These are phyloP conservation scores for Kazachstania psychrophila DNA, from an alignment of 805 yeast species.

Conservation along the genomic window DNA sequence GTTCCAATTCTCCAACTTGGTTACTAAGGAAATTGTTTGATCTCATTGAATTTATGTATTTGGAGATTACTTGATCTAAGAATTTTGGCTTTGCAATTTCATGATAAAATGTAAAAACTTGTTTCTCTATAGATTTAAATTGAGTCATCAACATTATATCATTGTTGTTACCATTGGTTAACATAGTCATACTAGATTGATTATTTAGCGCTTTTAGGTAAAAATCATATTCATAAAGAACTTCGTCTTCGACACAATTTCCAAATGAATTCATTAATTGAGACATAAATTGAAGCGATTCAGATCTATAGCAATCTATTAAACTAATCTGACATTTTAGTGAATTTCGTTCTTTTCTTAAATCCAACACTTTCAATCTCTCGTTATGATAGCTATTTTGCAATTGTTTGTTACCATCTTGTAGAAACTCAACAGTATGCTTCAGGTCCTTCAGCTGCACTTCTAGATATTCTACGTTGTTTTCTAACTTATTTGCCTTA, in stretches of 20 bases:
- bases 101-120: conserved; percentile 10
- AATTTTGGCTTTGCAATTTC: conserved; percentile 16
- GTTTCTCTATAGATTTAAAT: conserved; percentile 3
- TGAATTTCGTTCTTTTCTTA: conserved; percentile 12
- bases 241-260: conserved; percentile 13
- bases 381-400: conserved; percentile 19
- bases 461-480: neutral
- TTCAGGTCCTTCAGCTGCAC: neutral
- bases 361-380: conserved; percentile 20
- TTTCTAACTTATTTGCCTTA: neutral
- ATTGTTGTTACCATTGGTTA: neutral
- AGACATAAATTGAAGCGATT: conserved; percentile 24
- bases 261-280: conserved; percentile 22
- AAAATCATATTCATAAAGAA: conserved; percentile 13
- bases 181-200: neutral
- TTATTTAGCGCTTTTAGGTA: conserved; percentile 12
- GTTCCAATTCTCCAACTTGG: neutral
- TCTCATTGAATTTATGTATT: conserved; percentile 8
- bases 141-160: neutral
- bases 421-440: neutral
- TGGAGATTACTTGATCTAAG: conserved; percentile 18
- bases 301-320: conserved; percentile 15
- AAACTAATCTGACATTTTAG: conserved; percentile 12
- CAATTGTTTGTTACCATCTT: conserved; percentile 8
- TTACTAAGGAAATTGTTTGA: conserved; percentile 1